Conservation (phyloP, 2,329 filamentous ascomycete species). For the Epichloe elymi region DNA sequence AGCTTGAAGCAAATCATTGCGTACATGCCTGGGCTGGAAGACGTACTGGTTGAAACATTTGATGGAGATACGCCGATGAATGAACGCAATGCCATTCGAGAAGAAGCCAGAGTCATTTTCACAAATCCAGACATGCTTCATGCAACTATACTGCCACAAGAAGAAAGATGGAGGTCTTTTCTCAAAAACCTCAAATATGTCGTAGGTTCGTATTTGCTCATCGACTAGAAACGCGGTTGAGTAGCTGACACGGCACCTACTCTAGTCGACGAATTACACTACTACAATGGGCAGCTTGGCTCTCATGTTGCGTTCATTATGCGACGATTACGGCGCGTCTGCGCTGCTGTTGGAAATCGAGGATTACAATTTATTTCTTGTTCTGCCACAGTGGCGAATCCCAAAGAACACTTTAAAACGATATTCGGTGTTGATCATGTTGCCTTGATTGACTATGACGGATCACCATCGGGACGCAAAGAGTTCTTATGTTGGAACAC, state of each 20-base stretch:
- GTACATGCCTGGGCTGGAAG: conserved; percentile 66
- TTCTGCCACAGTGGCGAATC: conserved; percentile 92
- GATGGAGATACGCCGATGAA: conserved; percentile 86
- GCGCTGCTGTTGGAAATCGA: conserved; percentile 77
- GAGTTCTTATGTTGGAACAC: conserved; percentile 98
- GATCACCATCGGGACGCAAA: conserved; percentile 78
- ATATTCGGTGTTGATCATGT: conserved; percentile 86
- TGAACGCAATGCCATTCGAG: conserved; percentile 66
- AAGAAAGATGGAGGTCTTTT: conserved; percentile 78
- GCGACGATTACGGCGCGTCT: conserved; percentile 75
- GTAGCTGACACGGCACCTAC: not conserved
- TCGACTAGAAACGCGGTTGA: not conserved
- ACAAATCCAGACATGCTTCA: conserved; percentile 98
- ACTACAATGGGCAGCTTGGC: conserved; percentile 91
- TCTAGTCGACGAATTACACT: conserved; percentile 72
- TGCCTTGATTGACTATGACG: conserved; percentile 75
- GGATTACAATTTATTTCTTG: conserved; percentile 86
- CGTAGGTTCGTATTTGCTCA: conserved; percentile 37
- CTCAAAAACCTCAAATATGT: conserved; percentile 83
- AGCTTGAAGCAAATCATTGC: conserved; percentile 74
- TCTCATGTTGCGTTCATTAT: conserved; percentile 93
- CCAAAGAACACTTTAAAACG: conserved; percentile 77
- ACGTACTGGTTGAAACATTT: conserved; percentile 77
- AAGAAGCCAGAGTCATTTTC: conserved; percentile 85
- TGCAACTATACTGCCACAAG: conserved; percentile 82